Conservation (phyloP, 257 asterid species). For the Nicotiana tabacum region DNA sequence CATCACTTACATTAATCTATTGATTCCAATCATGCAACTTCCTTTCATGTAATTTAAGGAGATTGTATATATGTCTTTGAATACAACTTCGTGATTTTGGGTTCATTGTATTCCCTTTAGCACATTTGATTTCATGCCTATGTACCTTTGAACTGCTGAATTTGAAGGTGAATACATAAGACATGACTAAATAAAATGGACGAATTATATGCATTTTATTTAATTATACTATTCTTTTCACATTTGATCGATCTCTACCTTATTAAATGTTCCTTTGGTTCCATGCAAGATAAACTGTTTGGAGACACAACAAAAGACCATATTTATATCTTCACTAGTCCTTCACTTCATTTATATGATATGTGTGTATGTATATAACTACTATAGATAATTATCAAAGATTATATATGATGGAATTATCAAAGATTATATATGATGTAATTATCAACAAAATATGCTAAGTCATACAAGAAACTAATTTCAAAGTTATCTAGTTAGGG, state of each 20-base stretch:
- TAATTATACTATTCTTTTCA: not conserved
- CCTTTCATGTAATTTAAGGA: too few species aligned
- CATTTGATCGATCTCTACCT: not conserved
- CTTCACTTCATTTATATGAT: not conserved
- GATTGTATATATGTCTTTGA: too few species aligned
- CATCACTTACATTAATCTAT: too few species aligned
- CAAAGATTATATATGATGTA: not conserved
- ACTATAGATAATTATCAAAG: not conserved
- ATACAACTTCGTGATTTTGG: too few species aligned
- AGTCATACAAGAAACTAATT: not conserved
- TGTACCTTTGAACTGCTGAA: too few species aligned
- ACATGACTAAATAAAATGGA: not conserved
- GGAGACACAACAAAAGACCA: not conserved
- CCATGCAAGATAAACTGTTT: not conserved
- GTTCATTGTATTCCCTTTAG: too few species aligned
- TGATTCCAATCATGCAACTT: too few species aligned
- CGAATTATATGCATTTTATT: not conserved
- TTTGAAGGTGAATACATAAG: too few species aligned
- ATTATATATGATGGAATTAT: not conserved
- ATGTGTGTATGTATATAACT: not conserved
- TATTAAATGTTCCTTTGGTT: not conserved
- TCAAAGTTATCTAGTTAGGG: constrained; percentile 2
- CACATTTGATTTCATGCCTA: too few species aligned
- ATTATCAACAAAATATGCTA: not conserved
- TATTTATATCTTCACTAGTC: not conserved